Base-by-base conservation (phyloP, 2,329 filamentous ascomycete species). In the Chrysoporthe deuterocubensis region DNA sequence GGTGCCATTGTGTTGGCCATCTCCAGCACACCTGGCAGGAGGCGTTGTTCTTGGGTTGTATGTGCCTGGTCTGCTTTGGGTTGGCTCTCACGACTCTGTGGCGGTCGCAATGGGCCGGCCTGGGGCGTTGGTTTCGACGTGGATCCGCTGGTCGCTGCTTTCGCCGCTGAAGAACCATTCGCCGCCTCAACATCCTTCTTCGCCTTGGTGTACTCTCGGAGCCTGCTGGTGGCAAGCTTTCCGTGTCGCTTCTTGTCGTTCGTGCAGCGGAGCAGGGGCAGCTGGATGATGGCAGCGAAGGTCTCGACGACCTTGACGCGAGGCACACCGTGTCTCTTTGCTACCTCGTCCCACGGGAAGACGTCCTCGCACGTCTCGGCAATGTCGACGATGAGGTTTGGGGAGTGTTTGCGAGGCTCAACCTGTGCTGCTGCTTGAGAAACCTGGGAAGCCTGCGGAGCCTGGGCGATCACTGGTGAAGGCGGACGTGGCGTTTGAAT, bases 201-300 rank as follows among this genome's bases (percentile, higher is more conserved):
- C 26, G 78, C 76, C 70, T 75, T 79, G 57, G 75, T 79, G 68
- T 82, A 84, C 70, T 83, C 80, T 67, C 77, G 80, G 69, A 83
- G 75, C 44, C 81, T 75, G 26, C 75, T 74, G 8, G 78, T 81
- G 4, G 77, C 82, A 42, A 83, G 73, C 52, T 74, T 78, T 6
- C 81, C 81, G 59, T 80, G 75, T 65, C 79, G 75, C 50, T 79
- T 78, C 67, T 81, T 78, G 70, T 84, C 82, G 1, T 78, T 80
- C 7, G 81, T 78, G 69, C 81, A 81, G 8, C 82, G 78, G 16
- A 84, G 75, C 48, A 84, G 75, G 1, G 83, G 83, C 4, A 85
- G 76, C 69, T 84, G 80, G 14, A 85, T 80, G 63, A 84, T 80
- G 62, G 82, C 83, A 0, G 78, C 77, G 67, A 84, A 84, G 18